phyloP scores from a whole-genome alignment of 78 protist species.

The Bodo saltans region DNA sequence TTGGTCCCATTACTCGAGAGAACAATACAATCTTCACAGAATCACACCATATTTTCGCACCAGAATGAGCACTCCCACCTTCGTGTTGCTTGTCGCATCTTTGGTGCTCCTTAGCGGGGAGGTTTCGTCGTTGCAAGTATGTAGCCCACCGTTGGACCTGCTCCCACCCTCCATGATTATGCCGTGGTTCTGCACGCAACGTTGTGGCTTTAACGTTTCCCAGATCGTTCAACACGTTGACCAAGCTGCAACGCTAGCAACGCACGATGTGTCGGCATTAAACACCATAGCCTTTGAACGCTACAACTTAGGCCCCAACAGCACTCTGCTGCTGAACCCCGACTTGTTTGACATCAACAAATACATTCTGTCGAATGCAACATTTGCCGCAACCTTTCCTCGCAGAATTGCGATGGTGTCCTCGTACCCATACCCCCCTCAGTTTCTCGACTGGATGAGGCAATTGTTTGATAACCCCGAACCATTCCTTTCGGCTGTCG shows the following conservation, averaged over 20 bases:
- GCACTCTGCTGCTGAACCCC: not conserved
- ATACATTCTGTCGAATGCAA: too few relatives aligned
- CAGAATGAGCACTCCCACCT: too few relatives aligned
- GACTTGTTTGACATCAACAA: not conserved
- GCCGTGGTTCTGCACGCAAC: not conserved
- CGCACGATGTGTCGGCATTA: not conserved
- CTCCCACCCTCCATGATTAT: too few relatives aligned
- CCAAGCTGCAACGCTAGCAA: not conserved
- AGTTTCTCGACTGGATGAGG: not conserved
- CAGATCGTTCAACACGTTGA: not conserved
- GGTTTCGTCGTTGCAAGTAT: too few relatives aligned
- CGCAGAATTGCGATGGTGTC: not conserved
- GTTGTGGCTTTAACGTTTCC: not conserved
- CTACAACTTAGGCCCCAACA: not conserved
- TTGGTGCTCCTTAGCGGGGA: too few relatives aligned
- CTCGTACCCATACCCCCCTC: not conserved
- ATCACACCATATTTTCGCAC: too few relatives aligned
- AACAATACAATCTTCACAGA: too few relatives aligned
- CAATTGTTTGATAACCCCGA: not conserved
- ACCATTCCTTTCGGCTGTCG: not conserved
- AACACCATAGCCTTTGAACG: not conserved
- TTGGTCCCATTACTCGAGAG: too few relatives aligned
- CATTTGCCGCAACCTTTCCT: not conserved
- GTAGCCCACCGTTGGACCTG: too few relatives aligned
- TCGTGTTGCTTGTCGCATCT: too few relatives aligned